Conservation (phyloP, 2,329 filamentous ascomycete genomes). For the Falciphora oryzae region DNA sequence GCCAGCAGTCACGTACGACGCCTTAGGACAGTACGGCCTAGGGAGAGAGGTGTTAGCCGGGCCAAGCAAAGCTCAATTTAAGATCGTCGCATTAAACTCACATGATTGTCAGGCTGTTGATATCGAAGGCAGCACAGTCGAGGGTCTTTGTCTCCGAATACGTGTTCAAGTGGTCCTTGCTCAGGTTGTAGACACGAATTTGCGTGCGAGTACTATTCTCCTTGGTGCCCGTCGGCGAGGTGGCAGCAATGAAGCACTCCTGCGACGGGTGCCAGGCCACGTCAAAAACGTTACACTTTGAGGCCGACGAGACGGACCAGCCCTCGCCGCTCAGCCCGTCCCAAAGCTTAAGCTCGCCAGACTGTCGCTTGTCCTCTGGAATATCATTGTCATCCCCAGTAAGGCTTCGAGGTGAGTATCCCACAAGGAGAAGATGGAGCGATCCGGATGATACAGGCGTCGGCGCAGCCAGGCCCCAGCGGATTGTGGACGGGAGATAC, state of each 20-base stretch:
- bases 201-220: conserved; percentile 47
- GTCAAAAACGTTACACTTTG: conserved; percentile 58
- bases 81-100: conserved; percentile 19
- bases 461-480: conserved; percentile 43
- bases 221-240: conserved; percentile 43
- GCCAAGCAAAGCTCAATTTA: neutral
- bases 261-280: conserved; percentile 56
- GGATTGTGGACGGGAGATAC: conserved; percentile 57
- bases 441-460: conserved; percentile 26
- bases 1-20: conserved; percentile 52
- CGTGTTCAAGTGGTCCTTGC: conserved; percentile 15
- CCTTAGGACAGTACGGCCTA: conserved; percentile 45
- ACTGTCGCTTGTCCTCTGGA: conserved; percentile 49
- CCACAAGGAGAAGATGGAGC: conserved; percentile 50
- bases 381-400: conserved; percentile 50
- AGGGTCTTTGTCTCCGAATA: conserved; percentile 47
- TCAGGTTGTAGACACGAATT: conserved; percentile 44
- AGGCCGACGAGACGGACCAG: conserved; percentile 43
- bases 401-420: conserved; percentile 55
- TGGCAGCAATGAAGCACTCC: conserved; percentile 50
- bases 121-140: conserved; percentile 54
- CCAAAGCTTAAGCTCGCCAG: conserved; percentile 57
- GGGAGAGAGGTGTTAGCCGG: conserved; percentile 18
- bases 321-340: conserved; percentile 38
- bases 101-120: conserved; percentile 57